Conservation (phyloP, 768 basidiomycete genomes). For the Leccinum rimulosum region DNA sequence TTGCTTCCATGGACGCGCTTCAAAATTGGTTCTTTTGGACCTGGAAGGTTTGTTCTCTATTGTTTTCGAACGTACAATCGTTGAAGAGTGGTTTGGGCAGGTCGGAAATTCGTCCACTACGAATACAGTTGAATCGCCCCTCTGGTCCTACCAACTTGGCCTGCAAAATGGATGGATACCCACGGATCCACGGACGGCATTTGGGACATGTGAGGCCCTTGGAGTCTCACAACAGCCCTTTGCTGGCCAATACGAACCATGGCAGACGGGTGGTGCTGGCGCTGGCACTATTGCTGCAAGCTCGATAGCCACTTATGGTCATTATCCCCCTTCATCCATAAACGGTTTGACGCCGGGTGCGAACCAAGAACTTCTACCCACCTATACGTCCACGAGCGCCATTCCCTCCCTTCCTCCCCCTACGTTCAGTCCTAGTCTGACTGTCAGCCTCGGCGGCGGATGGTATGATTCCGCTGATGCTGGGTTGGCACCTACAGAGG, state of each 20-base stretch:
- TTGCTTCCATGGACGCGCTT: conserved; percentile 64
- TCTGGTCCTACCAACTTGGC: conserved; percentile 72
- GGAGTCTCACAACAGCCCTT: conserved; percentile 46
- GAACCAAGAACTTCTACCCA: conserved; percentile 44
- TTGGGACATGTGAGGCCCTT: conserved; percentile 63
- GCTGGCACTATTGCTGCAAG: conserved; percentile 46
- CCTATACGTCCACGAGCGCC: conserved; percentile 61
- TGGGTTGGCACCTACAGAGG: conserved; percentile 50
- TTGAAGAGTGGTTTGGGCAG: conserved; percentile 22
- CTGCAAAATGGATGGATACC: conserved; percentile 80
- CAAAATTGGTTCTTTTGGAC: conserved; percentile 78
- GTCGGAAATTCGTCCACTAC: conserved; percentile 57
- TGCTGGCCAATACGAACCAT: conserved; percentile 52
- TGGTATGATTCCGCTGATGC: conserved; percentile 59
- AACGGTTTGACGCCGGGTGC: conserved; percentile 41
- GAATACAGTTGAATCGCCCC: conserved; percentile 48
- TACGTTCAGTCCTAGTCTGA: conserved; percentile 45
- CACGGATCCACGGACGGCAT: conserved; percentile 59
- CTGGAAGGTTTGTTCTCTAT: conserved; percentile 53
- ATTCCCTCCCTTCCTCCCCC: conserved; percentile 56
- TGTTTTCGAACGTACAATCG: not conserved
- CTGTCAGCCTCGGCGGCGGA: conserved; percentile 48
- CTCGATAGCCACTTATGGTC: conserved; percentile 40
- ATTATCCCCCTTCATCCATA: conserved; percentile 55
- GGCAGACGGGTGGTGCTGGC: conserved; percentile 67